These are phyloP conservation scores for Quercus wislizeni DNA, from an alignment of 306 rosid species.

Conservation along the genomic window DNA sequence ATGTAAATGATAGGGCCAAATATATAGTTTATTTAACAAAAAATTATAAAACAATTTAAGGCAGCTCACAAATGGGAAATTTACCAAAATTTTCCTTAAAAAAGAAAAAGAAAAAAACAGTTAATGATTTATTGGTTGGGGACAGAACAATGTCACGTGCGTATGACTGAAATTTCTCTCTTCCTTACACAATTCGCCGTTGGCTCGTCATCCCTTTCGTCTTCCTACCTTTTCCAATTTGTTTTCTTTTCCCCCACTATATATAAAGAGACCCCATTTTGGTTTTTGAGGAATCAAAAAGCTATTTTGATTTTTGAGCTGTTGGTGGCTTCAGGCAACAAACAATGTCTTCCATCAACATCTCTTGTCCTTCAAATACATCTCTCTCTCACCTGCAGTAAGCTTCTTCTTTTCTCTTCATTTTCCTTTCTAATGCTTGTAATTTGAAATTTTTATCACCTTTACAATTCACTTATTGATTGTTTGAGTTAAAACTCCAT, in stretches of 20 bases:
- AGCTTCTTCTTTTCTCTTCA: slow-evolving; percentile 1
- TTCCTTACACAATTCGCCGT: slow-evolving; percentile 6
- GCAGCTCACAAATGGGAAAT: too few relatives aligned
- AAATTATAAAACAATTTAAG: too few relatives aligned
- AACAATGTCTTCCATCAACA: slow-evolving; percentile 59
- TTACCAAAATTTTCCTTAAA: too few relatives aligned
- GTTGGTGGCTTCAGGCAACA: neutral
- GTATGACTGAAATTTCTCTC: neutral
- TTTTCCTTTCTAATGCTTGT: neutral
- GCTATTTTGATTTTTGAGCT: neutral
- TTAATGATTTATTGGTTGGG: neutral
- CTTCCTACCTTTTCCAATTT: neutral
- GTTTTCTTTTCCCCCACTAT: neutral
- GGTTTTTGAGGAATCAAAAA: neutral
- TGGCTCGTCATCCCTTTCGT: slow-evolving; percentile 19
- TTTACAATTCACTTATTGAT: neutral
- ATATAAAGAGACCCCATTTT: neutral
- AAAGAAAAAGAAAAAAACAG: neutral
- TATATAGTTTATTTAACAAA: accelerated
- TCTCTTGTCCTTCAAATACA: slow-evolving; percentile 52
- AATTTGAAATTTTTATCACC: neutral
- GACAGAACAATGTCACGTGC: slow-evolving; percentile 2
- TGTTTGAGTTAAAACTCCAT: neutral
- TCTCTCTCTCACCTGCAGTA: slow-evolving; percentile 48
- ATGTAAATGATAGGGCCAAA: accelerated